Conservation (phyloP, 495 filamentous ascomycete species). For the Hypoxylon perforatum region DNA sequence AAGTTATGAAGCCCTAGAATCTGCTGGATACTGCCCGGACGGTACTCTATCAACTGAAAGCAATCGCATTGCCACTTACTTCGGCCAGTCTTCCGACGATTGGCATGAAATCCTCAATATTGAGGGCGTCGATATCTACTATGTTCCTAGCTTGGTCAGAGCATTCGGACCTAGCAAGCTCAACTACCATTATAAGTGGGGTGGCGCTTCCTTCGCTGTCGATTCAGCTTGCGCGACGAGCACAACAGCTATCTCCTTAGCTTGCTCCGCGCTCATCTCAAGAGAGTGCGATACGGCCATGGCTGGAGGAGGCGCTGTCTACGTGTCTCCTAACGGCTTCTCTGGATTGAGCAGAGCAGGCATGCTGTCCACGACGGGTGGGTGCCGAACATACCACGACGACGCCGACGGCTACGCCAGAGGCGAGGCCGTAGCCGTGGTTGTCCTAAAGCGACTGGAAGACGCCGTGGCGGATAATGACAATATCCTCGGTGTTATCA, state of each 20-base stretch:
- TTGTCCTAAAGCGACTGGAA: constrained; percentile 62
- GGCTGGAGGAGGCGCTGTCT: constrained; percentile 67
- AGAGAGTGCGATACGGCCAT: constrained; percentile 73
- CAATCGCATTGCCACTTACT: constrained; percentile 81
- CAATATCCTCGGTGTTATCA: too few species aligned
- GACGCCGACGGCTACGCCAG: constrained; percentile 66
- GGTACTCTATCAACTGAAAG: constrained; percentile 54
- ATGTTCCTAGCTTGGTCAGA: constrained; percentile 78
- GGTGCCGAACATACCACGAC: constrained; percentile 45
- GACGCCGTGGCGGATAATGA: constrained; percentile 51
- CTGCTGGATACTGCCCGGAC: constrained; percentile 54
- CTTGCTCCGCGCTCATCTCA: constrained; percentile 72
- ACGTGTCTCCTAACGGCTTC: constrained; percentile 67
- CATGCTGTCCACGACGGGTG: constrained; percentile 27
- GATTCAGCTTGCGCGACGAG: constrained; percentile 57
- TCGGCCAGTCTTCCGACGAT: constrained; percentile 84
- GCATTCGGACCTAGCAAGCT: constrained; percentile 70
- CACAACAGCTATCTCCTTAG: constrained; percentile 47
- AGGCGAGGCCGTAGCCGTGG: constrained; percentile 62
- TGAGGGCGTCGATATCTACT: constrained; percentile 83
- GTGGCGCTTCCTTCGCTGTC: constrained; percentile 52
- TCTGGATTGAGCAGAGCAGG: too few species aligned
- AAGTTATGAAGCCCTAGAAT: constrained; percentile 54
- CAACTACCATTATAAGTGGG: constrained; percentile 56
- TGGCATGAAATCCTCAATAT: constrained; percentile 81